phyloP scores from a whole-genome alignment of 352 stramenopile species.

The Globisporangium solare region DNA sequence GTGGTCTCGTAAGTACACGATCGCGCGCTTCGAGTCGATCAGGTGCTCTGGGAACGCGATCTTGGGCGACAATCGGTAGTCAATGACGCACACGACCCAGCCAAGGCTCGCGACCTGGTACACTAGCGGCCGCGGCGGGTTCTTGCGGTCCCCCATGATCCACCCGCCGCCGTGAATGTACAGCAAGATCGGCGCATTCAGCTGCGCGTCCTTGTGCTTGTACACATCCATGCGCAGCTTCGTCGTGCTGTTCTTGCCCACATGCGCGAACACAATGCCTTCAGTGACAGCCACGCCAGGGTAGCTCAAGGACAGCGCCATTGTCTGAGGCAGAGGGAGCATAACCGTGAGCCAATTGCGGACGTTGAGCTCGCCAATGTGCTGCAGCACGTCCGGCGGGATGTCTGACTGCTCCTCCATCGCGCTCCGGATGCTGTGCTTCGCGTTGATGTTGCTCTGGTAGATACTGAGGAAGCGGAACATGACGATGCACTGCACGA shows the following conservation, averaged over 20 bases:
- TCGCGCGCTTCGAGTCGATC: slow-evolving; percentile 58
- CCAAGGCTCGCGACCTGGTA: slow-evolving; percentile 52
- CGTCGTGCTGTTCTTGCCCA: slow-evolving; percentile 45
- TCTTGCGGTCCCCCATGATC: slow-evolving; percentile 50
- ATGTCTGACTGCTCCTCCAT: slow-evolving; percentile 31
- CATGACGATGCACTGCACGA: slow-evolving; percentile 42
- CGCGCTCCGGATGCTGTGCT: slow-evolving; percentile 33
- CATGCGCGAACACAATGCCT: slow-evolving; percentile 46
- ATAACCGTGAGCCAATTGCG: slow-evolving; percentile 50
- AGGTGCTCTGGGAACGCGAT: slow-evolving; percentile 54
- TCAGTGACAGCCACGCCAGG: slow-evolving; percentile 34
- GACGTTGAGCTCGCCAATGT: slow-evolving; percentile 37
- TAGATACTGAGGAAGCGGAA: slow-evolving; percentile 38
- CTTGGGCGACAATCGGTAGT: slow-evolving; percentile 64
- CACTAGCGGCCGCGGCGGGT: slow-evolving; percentile 40
- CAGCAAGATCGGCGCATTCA: slow-evolving; percentile 58
- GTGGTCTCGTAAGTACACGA: slow-evolving; percentile 47
- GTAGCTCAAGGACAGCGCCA: slow-evolving; percentile 40
- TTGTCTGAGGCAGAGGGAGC: slow-evolving; percentile 44
- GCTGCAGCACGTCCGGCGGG: slow-evolving; percentile 18
- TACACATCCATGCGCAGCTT: slow-evolving; percentile 68
- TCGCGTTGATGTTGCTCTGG: slow-evolving; percentile 36
- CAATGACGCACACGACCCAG: slow-evolving; percentile 64
- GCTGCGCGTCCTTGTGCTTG: slow-evolving; percentile 26
- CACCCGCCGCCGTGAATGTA: slow-evolving; percentile 69